phyloP scores from a whole-genome alignment of 352 stramenopile genomes.

The Saprolegnia parasitica region DNA sequence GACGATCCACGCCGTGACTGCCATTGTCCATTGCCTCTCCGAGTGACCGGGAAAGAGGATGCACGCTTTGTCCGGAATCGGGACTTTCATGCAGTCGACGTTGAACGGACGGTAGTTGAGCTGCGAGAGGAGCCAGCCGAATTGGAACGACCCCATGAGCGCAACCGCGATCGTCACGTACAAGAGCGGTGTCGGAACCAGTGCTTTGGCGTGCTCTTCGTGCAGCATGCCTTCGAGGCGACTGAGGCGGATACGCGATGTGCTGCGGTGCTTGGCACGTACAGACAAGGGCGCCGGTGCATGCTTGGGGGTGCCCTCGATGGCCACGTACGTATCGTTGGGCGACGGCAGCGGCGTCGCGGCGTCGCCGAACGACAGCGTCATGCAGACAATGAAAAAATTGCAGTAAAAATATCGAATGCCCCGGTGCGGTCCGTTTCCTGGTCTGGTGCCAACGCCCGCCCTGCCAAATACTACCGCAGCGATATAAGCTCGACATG shows the following conservation, averaged over 20 bases:
- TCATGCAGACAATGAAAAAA: too few relatives aligned
- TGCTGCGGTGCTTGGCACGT: conserved; percentile 10
- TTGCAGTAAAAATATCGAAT: too few relatives aligned
- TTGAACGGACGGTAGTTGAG: conserved; percentile 63
- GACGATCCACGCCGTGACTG: conserved; percentile 43
- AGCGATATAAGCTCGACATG: too few relatives aligned
- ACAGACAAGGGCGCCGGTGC: not conserved
- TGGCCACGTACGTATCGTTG: too few relatives aligned
- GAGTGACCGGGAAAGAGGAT: conserved; percentile 43
- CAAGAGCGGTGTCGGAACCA: conserved; percentile 31
- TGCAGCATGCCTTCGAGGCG: conserved; percentile 25
- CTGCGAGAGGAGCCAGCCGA: conserved; percentile 55
- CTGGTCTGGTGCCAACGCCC: too few relatives aligned
- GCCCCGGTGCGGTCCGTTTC: too few relatives aligned
- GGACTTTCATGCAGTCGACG: conserved; percentile 40
- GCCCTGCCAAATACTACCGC: too few relatives aligned
- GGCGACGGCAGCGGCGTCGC: too few relatives aligned
- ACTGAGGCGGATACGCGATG: conserved; percentile 18
- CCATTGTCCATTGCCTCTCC: conserved; percentile 37
- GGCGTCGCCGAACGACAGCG: too few relatives aligned
- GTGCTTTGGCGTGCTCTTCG: conserved; percentile 23
- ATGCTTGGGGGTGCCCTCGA: not conserved
- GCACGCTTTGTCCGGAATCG: conserved; percentile 35
- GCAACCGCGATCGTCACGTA: conserved; percentile 48
- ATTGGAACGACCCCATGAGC: conserved; percentile 50